Evolutionary conservation across 441 rosid genomes (phyloP).

Genomic region (Populus hybrid): DNA sequence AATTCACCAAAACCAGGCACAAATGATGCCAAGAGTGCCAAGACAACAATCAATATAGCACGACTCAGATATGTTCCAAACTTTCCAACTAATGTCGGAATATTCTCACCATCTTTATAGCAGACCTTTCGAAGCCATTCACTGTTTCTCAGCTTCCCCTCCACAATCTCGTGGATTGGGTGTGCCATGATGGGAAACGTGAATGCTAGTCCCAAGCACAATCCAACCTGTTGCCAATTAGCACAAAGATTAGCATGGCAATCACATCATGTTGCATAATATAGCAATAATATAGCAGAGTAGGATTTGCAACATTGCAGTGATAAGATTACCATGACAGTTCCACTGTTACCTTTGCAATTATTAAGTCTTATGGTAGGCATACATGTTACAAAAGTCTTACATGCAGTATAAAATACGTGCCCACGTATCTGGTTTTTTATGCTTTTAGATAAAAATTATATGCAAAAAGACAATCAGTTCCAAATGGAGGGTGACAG

Average conservation of each 20-base stretch:
- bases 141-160: slow-evolving; percentile 50
- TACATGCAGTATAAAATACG: neutral
- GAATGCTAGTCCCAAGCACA: slow-evolving; percentile 78
- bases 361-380: neutral
- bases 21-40: slow-evolving; percentile 42
- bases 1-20: slow-evolving; percentile 75
- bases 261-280: neutral
- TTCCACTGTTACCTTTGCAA: neutral
- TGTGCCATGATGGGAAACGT: slow-evolving; percentile 86
- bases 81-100: slow-evolving; percentile 32
- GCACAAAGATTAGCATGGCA: slow-evolving; percentile 2
- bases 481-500: slow-evolving; percentile 8
- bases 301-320: neutral
- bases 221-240: slow-evolving; percentile 54
- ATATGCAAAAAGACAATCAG: slow-evolving; percentile 6
- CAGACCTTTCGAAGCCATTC: slow-evolving; percentile 42
- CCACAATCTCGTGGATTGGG: slow-evolving; percentile 80
- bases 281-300: neutral
- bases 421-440: slow-evolving; percentile 4
- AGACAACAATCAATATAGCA: slow-evolving; percentile 42
- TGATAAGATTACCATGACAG: neutral
- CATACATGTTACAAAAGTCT: neutral
- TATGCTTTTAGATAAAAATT: slow-evolving; percentile 1
- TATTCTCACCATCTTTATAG: slow-evolving; percentile 22
- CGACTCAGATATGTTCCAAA: slow-evolving; percentile 36